phyloP scores from a whole-genome alignment of 768 basidiomycete species.

The Boletus vermiculosoides region DNA sequence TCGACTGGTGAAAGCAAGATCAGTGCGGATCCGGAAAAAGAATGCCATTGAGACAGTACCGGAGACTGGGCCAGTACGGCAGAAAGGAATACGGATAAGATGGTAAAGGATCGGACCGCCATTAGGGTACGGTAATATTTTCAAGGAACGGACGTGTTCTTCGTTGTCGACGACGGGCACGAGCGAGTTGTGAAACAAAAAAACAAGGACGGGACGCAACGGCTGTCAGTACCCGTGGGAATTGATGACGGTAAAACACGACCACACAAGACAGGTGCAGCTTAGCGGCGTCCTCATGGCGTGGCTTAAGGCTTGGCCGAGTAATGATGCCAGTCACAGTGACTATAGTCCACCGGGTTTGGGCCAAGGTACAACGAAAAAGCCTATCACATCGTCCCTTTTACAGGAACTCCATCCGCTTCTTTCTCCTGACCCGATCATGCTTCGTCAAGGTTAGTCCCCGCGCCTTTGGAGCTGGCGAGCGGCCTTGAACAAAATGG shows the following conservation, averaged over 20 bases:
- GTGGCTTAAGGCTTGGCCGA: too few species aligned
- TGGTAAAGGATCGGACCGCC: slow-evolving; percentile 51
- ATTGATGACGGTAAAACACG: slow-evolving; percentile 6
- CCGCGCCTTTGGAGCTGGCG: not conserved
- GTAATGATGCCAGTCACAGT: not conserved
- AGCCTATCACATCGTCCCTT: slow-evolving; percentile 12
- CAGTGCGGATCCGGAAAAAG: not conserved
- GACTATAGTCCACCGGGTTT: not conserved
- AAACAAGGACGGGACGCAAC: not conserved
- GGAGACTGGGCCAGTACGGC: slow-evolving; percentile 51
- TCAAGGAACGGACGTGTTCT: slow-evolving; percentile 33
- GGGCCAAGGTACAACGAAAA: not conserved
- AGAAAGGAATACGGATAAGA: slow-evolving; percentile 51
- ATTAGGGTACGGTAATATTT: slow-evolving; percentile 22
- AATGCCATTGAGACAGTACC: slow-evolving; percentile 27
- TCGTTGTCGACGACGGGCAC: not conserved
- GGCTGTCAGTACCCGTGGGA: slow-evolving; percentile 2
- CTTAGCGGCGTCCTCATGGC: not conserved
- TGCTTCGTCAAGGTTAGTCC: not conserved
- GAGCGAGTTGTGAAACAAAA: not conserved
- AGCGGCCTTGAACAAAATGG: not conserved
- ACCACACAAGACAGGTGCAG: slow-evolving; percentile 1
- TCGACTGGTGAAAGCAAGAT: slow-evolving; percentile 29
- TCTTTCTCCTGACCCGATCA: not conserved
- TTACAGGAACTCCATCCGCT: not conserved